A percentile compares a stretch with the other conserved stretches of the same genome.
Conservation (phyloP, 768 basidiomycete species). For the Lyophyllum shimeji region DNA sequence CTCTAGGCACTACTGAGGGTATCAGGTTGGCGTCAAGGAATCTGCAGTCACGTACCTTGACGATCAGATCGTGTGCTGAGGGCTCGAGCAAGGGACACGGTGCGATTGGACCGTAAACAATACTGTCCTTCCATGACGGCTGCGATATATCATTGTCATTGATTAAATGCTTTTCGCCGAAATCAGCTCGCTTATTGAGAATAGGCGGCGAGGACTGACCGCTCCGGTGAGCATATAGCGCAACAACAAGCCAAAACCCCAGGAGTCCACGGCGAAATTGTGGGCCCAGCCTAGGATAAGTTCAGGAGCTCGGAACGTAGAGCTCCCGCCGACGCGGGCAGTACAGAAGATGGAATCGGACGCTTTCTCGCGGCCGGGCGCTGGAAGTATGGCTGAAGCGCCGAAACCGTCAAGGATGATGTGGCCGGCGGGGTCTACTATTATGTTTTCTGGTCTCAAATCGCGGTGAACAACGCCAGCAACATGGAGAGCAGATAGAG, state of each 20-base stretch:
- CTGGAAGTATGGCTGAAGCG: conserved; percentile 38
- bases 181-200: background rate
- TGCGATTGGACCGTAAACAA: conserved; percentile 31
- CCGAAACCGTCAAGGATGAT: conserved; percentile 44
- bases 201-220: conserved; percentile 29
- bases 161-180: conserved; percentile 6
- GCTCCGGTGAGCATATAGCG: conserved; percentile 49
- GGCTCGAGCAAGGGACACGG: conserved; percentile 29
- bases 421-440: conserved; percentile 46
- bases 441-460: conserved; percentile 43
- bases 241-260: conserved; percentile 56
- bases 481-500: conserved; percentile 42
- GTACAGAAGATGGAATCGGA: conserved; percentile 41
- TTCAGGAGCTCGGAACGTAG: conserved; percentile 50
- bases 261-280: conserved; percentile 53
- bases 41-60: conserved; percentile 32
- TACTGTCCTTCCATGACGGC: conserved; percentile 28
- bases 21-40: background rate
- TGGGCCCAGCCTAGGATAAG: conserved; percentile 54
- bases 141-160: conserved; percentile 15
- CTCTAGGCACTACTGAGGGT: conserved; percentile 47
- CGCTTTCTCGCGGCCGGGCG: conserved; percentile 12
- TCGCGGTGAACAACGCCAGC: conserved; percentile 47
- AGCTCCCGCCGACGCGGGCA: conserved; percentile 27
- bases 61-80: conserved; percentile 41